Base-by-base conservation (phyloP, 2,329 filamentous ascomycete genomes). In the Sarocladium oryzae region DNA sequence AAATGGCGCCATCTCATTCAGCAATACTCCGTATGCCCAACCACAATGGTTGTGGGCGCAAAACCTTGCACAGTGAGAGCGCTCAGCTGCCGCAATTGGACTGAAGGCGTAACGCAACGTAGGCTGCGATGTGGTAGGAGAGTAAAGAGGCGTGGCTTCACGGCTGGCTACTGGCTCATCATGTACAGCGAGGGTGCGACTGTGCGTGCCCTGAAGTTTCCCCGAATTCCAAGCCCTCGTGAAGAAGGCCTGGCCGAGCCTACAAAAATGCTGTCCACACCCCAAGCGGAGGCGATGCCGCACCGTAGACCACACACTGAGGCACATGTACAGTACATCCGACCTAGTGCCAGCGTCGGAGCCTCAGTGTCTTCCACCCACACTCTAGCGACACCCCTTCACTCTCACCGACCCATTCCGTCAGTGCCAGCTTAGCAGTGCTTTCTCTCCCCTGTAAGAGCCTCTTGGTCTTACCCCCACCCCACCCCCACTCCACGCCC, bases 271-370 rank as follows among this genome's bases (percentile, higher is more conserved):
- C 23, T 9, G 4, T 28, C 40, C 18, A 10, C 18, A 41, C 38
- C 15, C 40, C 40, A 21, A 40, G 40, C 40, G 40, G 40, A 45
- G 40, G 30, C 40, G 40, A 16, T 26, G 24, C 40, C 40, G 40
- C 40, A 45, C 40, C 15, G 40, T 4, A 28, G 13, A 28, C 21
- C 40, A 26, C 24, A 11, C 26, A 5, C 11, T 13, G 30, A 13
- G 15, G 21, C n/a, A 13, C 13, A 28, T 45, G 40, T 45, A 45
- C 40, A 45, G 40, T 45, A 45, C 40, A 28, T 45, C 40, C 24
- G 40, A 40, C 16, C 37, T 7, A 40, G 37, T 20, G 37, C 37
- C 37, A 21, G 21, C 40, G 40, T 10, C 40, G 40, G 21, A 21
- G 26, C 21, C n/a, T 24, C 40, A 28, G 15, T 24, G 23, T 21